Conservation (phyloP, 306 rosid genomes). For the Trifolium subterraneum region DNA sequence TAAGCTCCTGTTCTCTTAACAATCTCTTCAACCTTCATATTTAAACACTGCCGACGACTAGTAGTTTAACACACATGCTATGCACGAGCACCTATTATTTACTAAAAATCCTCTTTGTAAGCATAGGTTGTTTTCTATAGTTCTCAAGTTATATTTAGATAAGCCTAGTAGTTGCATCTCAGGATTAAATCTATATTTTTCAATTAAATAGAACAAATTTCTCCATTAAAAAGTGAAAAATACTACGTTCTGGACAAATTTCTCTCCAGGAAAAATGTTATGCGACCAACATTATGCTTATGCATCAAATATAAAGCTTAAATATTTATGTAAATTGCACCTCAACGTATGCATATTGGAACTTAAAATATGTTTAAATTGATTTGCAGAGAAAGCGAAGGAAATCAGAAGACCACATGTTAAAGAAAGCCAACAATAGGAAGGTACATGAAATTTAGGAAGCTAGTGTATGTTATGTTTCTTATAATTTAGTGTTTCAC, state of each 20-base stretch:
- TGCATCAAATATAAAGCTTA: not conserved
- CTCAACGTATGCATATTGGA: conserved; percentile 34
- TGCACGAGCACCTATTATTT: not conserved
- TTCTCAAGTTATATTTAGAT: no score
- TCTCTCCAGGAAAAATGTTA: conserved; percentile 1
- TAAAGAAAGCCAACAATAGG: conserved; percentile 66
- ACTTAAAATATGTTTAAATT: conserved; percentile 36
- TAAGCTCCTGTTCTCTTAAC: conserved; percentile 52
- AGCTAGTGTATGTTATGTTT: conserved; percentile 26
- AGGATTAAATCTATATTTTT: not conserved
- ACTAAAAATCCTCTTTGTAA: no score
- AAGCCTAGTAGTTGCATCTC: no score
- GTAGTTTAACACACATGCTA: not conserved
- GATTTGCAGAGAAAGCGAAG: conserved; percentile 81
- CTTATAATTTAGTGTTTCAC: not conserved
- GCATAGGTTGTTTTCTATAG: no score
- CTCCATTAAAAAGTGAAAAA: conserved; percentile 10
- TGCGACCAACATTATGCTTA: not conserved
- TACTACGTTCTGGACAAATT: not conserved
- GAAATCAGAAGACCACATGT: conserved; percentile 73
- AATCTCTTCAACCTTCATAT: conserved; percentile 5
- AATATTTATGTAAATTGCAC: not conserved
- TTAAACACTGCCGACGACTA: conserved; percentile 15
- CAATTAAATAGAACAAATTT: conserved; percentile 13
- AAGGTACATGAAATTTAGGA: conserved; percentile 64